Evolutionary conservation across 768 basidiomycete genomes (phyloP).

Genomic region (Dentipellis fragilis): DNA sequence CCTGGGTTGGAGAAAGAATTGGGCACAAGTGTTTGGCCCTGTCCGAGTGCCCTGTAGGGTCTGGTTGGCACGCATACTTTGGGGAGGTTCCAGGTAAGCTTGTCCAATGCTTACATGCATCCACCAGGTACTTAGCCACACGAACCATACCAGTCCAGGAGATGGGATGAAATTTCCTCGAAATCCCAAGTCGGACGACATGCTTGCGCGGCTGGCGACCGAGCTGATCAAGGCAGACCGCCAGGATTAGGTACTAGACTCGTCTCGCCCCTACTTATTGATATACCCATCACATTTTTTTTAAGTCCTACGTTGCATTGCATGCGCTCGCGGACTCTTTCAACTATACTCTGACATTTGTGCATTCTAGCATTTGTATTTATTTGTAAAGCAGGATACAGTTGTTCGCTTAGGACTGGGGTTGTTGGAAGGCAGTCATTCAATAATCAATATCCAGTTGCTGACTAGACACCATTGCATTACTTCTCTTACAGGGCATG

Average conservation of each 20-base stretch:
- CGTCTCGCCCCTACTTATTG: background rate
- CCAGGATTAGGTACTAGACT: background rate
- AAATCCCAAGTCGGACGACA: conserved; percentile 56
- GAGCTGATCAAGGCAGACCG: conserved; percentile 48
- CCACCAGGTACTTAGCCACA: background rate
- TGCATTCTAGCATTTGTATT: too few species aligned
- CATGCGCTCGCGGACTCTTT: too few species aligned
- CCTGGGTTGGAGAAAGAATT: conserved; percentile 64
- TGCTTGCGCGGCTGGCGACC: conserved; percentile 54
- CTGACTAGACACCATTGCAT: too few species aligned
- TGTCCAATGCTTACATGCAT: background rate
- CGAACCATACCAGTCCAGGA: conserved; percentile 30
- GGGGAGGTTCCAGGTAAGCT: conserved; percentile 58
- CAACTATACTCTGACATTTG: too few species aligned
- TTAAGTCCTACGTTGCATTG: too few species aligned
- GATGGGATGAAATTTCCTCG: conserved; percentile 61
- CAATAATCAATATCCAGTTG: too few species aligned
- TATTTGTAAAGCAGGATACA: too few species aligned
- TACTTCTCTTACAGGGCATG: too few species aligned
- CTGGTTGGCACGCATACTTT: conserved; percentile 43
- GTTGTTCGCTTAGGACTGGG: too few species aligned
- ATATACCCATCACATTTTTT: background rate
- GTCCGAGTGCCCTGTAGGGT: conserved; percentile 34
- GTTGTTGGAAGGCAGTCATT: too few species aligned
- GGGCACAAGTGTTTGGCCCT: conserved; percentile 54